Evolutionary conservation across 208 protist genomes (phyloP), one percentile per base, ranked within the genome.

Genomic region (Acanthamoeba lugdunensis): DNA sequence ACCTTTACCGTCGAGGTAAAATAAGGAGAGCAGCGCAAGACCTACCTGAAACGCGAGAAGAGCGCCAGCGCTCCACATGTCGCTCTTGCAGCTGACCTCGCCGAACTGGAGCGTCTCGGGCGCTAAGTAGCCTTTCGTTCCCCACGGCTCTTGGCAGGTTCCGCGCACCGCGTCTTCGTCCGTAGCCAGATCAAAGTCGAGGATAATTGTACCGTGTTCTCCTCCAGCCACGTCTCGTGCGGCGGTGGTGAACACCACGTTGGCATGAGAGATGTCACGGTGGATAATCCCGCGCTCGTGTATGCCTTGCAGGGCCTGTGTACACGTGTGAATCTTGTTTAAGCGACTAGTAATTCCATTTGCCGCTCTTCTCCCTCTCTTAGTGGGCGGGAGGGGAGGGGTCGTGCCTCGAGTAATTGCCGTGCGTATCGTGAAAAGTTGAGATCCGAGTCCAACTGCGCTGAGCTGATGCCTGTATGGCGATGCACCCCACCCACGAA

Each of bases 131-230:
- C 61, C 61, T 67, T 67, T 67, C 6, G 61, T 67, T 13, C 61
- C 61, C 61, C 61, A 67, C 23, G 61, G 61, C 16, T 67, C 61
- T 67, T 67, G 61, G 23, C 61, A 1, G 25, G 23, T 67, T 6
- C 61, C 61, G 23, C 61, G 61, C 61, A 67, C 61, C 23, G 18
- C 25, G 61, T 67, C 18, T 67, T 67, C 61, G 25, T 67, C 61
- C 61, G 61, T 67, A 30, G 61, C 61, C 25, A 67, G 61, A 25
- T 67, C 61, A 67, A 67, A 67, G 61, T 67, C 61, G 61, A 67
- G 61, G 6, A 67, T 0, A 67, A 67, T 30, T 9, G 61, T 67
- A 0, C 61, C 61, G 61, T 28, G 61, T 67, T 67, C 58, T 65
- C 58, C 61, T 67, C 61, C 61, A 1, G 8, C 25, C 61, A 14